A percentile compares a stretch with the other conserved stretches of the same genome.
Conservation (phyloP, 179 eudicot genomes). For the Beta corolliflora region DNA sequence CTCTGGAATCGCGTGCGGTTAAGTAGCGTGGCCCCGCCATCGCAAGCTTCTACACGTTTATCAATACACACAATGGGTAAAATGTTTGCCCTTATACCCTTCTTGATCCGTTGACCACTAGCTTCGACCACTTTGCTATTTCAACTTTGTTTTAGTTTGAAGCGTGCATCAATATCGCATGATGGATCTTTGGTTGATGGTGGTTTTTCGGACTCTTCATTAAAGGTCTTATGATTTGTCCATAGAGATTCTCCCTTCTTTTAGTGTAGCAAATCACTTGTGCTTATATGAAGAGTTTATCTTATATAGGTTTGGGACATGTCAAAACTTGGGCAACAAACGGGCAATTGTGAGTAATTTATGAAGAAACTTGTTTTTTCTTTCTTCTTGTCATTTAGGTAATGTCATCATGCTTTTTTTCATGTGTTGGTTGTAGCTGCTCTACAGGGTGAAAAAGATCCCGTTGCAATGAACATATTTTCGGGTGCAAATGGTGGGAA, state of each 20-base stretch:
- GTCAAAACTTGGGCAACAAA: conserved; percentile 85
- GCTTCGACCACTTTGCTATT: conserved; percentile 19
- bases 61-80: conserved; percentile 90
- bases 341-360: conserved; percentile 56
- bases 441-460: conserved; percentile 66
- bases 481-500: conserved; percentile 50
- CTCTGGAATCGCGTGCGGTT: conserved; percentile 91
- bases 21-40: conserved; percentile 80
- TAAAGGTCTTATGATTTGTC: conserved; percentile 55
- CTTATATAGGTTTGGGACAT: conserved; percentile 88
- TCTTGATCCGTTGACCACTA: conserved; percentile 15
- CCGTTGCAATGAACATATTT: conserved; percentile 48
- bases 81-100: conserved; percentile 8
- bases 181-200: conserved; percentile 99
- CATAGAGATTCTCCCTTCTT: neutral
- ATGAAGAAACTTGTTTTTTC: neutral
- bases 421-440: conserved; percentile 44
- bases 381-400: conserved; percentile 11
- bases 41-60: conserved; percentile 95
- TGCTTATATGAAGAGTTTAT: conserved; percentile 18
- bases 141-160: conserved; percentile 48
- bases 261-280: neutral
- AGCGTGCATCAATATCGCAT: conserved; percentile 87
- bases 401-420: neutral
- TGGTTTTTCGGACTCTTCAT: conserved; percentile 95